Evolutionary conservation across 306 rosid genomes (phyloP).

Genomic region (Cyamopsis tetragonoloba): DNA sequence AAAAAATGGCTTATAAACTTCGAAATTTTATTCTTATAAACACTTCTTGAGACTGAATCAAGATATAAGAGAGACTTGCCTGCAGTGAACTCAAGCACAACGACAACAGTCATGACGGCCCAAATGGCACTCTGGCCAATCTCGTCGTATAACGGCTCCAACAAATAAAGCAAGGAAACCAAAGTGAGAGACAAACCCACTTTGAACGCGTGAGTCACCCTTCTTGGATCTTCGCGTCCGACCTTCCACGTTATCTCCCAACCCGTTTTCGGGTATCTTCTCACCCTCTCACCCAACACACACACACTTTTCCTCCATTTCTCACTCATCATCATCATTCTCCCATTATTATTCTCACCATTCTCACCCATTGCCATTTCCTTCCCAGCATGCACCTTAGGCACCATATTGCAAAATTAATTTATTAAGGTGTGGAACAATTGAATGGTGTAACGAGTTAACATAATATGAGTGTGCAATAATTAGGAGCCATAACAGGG

Average conservation of each 20-base stretch:
- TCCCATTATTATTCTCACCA: conserved; percentile 27
- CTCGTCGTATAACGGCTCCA: conserved; percentile 60
- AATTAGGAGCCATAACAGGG: not conserved
- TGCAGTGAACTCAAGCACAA: conserved; percentile 93
- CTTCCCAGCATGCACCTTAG: conserved; percentile 53
- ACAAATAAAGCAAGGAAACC: conserved; percentile 69
- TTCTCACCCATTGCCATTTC: conserved; percentile 44
- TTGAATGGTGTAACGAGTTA: not conserved
- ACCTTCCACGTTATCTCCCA: conserved; percentile 61
- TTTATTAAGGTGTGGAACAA: not conserved
- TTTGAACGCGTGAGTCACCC: conserved; percentile 76
- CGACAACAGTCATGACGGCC: conserved; percentile 98
- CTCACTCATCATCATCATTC: conserved; percentile 7
- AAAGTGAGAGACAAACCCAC: conserved; percentile 76
- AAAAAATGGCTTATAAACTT: no score
- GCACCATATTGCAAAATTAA: conserved; percentile 46
- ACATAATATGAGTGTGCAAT: not conserved
- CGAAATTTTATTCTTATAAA: no score
- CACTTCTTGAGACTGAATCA: no score
- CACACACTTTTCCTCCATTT: conserved; percentile 37
- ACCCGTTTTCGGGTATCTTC: conserved; percentile 35
- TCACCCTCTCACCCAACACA: conserved; percentile 39
- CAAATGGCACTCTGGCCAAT: conserved; percentile 79
- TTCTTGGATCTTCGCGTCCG: conserved; percentile 85
- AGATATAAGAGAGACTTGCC: conserved; percentile 35